Evolutionary conservation across 1,139 yeast genomes (phyloP), one percentile per base, ranked within the genome.

Genomic region (Pichia kudriavzevii): DNA sequence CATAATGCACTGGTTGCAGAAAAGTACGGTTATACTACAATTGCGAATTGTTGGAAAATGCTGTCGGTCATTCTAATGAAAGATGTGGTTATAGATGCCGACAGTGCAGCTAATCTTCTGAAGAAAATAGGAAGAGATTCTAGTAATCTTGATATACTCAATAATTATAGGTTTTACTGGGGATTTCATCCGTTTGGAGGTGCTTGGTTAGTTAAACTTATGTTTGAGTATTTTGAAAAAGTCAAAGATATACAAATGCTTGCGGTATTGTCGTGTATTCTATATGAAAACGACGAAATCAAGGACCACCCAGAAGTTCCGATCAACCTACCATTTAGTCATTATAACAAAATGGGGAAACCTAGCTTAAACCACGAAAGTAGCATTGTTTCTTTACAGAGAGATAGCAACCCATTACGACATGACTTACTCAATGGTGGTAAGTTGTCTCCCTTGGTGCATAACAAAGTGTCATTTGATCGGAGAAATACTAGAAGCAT

Each of bases 111-210:
- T 4, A 41, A 40, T 16, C 27, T 50, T 3, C 21, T 43, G 7
- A 33, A 40, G 5, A 43, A 43, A 22, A 42, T 51, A 23, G 40
- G 39, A 3, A 26, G 42, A 7, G 32, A 40, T 22, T 31, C 41
- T 1, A 41, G 35, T 14, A 36, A 37, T 12, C 22, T 36, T 3
- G 46, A 43, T 10, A 4, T 41, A 2, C 30, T 38, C 2, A 38
- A 36, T 5, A 47, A 43, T 29, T 45, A 41, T 24, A 32, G 53
- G 12, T 72, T 74, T 42, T 71, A 66, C 44, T 87, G 96, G 95
- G 91, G 88, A 0, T 60, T 71, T 4, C 94, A 84, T 55, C 91
- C 93, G 0, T 72, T 80, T 55, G 95, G 95, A 0, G 71, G 77
- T n/a, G 53, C 67, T 5, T 78, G 91, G 81, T 60, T 85, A n/a